A percentile compares a stretch with the other conserved stretches of the same genome.
phyloP scores from a whole-genome alignment of 148 eudicot species.

The Diospyros lotus region DNA sequence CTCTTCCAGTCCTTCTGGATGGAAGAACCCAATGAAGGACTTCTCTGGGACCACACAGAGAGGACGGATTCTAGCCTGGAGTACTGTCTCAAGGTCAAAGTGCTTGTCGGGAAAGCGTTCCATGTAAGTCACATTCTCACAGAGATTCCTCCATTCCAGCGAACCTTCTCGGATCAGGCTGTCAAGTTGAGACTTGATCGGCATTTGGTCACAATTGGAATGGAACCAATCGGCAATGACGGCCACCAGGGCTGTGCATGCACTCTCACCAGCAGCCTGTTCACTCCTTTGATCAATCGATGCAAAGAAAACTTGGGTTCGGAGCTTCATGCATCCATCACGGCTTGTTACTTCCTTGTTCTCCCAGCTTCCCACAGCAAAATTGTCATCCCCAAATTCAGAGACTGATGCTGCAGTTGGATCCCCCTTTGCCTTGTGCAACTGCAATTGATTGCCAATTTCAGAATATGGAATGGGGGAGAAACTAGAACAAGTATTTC shows the following conservation, averaged over 20 bases:
- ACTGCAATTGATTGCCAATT: conserved; percentile 21
- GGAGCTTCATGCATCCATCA: conserved; percentile 62
- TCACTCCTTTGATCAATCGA: conserved; percentile 83
- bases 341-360: conserved; percentile 56
- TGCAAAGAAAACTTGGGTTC: conserved; percentile 68
- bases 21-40: conserved; percentile 83
- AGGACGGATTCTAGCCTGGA: conserved; percentile 57
- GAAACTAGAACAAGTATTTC: not conserved
- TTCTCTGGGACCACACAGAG: conserved; percentile 45
- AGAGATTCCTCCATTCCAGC: conserved; percentile 70
- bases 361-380: conserved; percentile 81
- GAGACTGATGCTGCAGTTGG: conserved; percentile 34
- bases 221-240: conserved; percentile 85
- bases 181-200: conserved; percentile 69
- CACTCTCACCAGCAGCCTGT: conserved; percentile 79
- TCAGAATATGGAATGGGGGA: not conserved
- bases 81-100: conserved; percentile 77
- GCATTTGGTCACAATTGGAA: conserved; percentile 56
- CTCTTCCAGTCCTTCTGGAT: conserved; percentile 56
- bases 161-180: conserved; percentile 76
- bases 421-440: conserved; percentile 25
- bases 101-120: conserved; percentile 76
- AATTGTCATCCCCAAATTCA: conserved; percentile 69
- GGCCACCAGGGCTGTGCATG: conserved; percentile 77
- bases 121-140: conserved; percentile 42